Conservation (phyloP, 1,139 yeast genomes). For the Dujonia santamariae region DNA sequence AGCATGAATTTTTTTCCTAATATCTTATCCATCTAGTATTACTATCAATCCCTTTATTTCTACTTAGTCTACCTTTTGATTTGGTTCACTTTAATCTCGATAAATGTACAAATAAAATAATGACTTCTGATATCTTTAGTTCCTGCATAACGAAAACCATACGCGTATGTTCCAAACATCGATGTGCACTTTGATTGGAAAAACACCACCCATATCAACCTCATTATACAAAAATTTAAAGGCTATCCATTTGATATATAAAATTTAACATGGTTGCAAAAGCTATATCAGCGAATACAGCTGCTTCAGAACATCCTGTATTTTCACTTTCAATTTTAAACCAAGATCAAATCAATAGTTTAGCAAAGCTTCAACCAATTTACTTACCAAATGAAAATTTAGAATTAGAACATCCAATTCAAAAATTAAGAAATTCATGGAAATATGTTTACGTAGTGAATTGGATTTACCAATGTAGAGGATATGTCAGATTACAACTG, state of each 20-base stretch:
- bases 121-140: not conserved
- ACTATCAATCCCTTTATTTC: too few relatives aligned
- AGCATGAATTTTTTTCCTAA: too few relatives aligned
- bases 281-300: constrained; percentile 6
- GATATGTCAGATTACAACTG: constrained; percentile 37
- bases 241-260: too few relatives aligned
- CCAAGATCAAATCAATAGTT: constrained; percentile 23
- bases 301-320: constrained; percentile 20
- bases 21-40: too few relatives aligned
- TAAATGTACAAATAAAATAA: too few relatives aligned
- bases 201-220: too few relatives aligned
- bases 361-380: constrained; percentile 28
- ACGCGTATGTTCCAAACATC: too few relatives aligned
- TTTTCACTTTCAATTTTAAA: constrained; percentile 21
- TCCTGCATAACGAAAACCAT: too few relatives aligned
- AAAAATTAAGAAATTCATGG: constrained; percentile 23
- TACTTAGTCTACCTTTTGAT: too few relatives aligned
- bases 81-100: too few relatives aligned
- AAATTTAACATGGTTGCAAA: constrained; percentile 3
- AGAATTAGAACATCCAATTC: constrained; percentile 12
- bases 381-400: constrained; percentile 22
- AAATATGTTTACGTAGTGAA: constrained; percentile 46
- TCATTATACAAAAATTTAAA: too few relatives aligned
- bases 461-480: constrained; percentile 50
- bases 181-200: too few relatives aligned